A percentile compares a stretch with the other conserved stretches of the same genome.
phyloP scores from a whole-genome alignment of 306 rosid species.

The Inga leiocalycina region DNA sequence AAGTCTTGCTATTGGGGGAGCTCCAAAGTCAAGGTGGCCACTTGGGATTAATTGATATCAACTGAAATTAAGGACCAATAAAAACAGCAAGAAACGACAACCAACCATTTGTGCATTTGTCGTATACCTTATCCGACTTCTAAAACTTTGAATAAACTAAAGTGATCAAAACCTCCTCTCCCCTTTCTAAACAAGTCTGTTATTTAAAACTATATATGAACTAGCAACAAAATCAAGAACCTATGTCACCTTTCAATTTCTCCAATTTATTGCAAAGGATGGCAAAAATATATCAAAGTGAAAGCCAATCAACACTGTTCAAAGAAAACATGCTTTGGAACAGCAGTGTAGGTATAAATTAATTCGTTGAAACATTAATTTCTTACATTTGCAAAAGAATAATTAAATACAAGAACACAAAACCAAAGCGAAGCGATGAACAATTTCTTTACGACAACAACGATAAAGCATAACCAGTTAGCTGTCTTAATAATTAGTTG shows the following conservation, averaged over 20 bases:
- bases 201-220: too few species aligned
- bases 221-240: not conserved
- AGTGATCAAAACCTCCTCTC: not conserved
- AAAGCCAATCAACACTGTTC: not conserved
- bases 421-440: not conserved
- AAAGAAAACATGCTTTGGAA: not conserved
- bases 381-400: not conserved
- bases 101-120: not conserved
- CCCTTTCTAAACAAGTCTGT: not conserved
- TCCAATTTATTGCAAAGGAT: not conserved
- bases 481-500: too few species aligned
- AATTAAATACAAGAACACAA: not conserved
- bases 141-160: not conserved
- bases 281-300: not conserved
- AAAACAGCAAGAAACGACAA: too few species aligned
- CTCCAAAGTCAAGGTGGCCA: not conserved
- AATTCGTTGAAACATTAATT: not conserved
- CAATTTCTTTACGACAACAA: not conserved
- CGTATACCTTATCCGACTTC: not conserved
- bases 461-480: too few species aligned
- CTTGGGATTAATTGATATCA: not conserved
- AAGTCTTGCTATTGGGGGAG: not conserved
- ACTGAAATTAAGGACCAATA: not conserved
- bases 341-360: not conserved
- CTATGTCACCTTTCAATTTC: not conserved